phyloP scores from a whole-genome alignment of 2,329 filamentous ascomycete genomes.

The Plectosphaerella sp. region DNA sequence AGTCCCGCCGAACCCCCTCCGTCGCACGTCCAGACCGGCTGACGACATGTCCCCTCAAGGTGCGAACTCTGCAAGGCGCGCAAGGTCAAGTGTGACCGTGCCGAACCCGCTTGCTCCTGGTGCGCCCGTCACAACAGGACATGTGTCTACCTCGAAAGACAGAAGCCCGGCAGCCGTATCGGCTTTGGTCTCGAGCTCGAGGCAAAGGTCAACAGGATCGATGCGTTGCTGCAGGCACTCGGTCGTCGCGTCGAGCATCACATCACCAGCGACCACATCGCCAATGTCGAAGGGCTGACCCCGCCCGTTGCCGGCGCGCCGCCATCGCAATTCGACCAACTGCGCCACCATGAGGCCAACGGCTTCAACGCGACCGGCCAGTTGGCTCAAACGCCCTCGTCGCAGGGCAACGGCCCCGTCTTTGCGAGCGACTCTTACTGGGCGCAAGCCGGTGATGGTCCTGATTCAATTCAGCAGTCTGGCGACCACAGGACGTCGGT shows the following conservation, averaged over 20 bases:
- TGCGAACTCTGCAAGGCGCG: slow-evolving; percentile 40
- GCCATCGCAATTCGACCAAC: slow-evolving; percentile 21
- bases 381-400: slow-evolving; percentile 11
- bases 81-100: slow-evolving; percentile 45
- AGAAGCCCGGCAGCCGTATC: slow-evolving; percentile 62
- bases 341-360: slow-evolving; percentile 12
- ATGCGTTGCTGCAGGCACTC: slow-evolving; percentile 36
- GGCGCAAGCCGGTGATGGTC: slow-evolving; percentile 20
- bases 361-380: slow-evolving; percentile 16
- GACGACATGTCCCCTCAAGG: slow-evolving; percentile 15
- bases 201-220: slow-evolving; percentile 48
- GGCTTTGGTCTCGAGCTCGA: slow-evolving; percentile 60
- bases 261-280: slow-evolving; percentile 27
- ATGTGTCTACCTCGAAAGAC: slow-evolving; percentile 67
- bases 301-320: slow-evolving; percentile 32
- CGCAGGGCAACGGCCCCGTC: slow-evolving; percentile 31
- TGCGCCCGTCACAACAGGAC: slow-evolving; percentile 61
- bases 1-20: slow-evolving; percentile 10
- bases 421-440: slow-evolving; percentile 23
- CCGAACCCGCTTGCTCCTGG: slow-evolving; percentile 64
- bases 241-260: slow-evolving; percentile 38
- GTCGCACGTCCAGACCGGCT: neutral
- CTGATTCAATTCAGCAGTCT: slow-evolving; percentile 15
- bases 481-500: slow-evolving; percentile 12
- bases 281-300: slow-evolving; percentile 17